These are phyloP conservation scores for Auricularia sp. DNA, from an alignment of 768 basidiomycete species.

Conservation along the genomic window DNA sequence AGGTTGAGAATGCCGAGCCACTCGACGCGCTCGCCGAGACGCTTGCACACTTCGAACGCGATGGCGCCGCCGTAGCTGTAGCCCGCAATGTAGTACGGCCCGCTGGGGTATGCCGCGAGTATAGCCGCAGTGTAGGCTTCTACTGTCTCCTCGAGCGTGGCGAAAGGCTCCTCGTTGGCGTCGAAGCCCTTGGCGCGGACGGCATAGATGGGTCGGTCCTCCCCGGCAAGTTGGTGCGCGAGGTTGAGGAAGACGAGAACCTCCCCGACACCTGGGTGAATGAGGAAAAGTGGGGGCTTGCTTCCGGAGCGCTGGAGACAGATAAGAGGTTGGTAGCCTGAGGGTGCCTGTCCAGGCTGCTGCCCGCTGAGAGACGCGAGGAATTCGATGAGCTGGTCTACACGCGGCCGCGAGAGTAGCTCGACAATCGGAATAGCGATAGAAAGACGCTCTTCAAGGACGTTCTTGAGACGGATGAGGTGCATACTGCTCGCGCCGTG, in stretches of 20 bases:
- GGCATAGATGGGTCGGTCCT: conserved; percentile 36
- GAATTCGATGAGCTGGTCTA: conserved; percentile 23
- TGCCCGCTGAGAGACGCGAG: conserved; percentile 9
- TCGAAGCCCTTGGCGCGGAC: conserved; percentile 38
- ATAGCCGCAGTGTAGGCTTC: conserved; percentile 27
- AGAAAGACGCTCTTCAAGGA: conserved; percentile 20
- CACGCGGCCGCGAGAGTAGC: conserved; percentile 26
- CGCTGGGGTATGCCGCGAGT: conserved; percentile 24
- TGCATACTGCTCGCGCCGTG: conserved; percentile 4
- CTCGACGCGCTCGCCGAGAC: conserved; percentile 24
- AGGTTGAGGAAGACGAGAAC: conserved; percentile 33
- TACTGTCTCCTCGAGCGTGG: conserved; percentile 32
- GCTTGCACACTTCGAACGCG: conserved; percentile 34
- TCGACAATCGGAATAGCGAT: conserved; percentile 30
- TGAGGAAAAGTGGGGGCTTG: conserved; percentile 35
- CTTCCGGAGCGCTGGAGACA: conserved; percentile 28
- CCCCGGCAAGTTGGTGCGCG: conserved; percentile 26
- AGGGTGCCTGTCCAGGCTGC: neutral
- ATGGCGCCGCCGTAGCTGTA: conserved; percentile 38
- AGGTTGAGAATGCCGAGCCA: conserved; percentile 35
- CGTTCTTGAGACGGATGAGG: conserved; percentile 18
- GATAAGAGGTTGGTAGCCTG: conserved; percentile 32
- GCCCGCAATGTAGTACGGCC: conserved; percentile 35
- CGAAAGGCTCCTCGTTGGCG: conserved; percentile 26
- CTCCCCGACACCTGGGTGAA: conserved; percentile 36